Conservation (phyloP, 2,329 filamentous ascomycete genomes). For the Microsporum ferrugineum region DNA sequence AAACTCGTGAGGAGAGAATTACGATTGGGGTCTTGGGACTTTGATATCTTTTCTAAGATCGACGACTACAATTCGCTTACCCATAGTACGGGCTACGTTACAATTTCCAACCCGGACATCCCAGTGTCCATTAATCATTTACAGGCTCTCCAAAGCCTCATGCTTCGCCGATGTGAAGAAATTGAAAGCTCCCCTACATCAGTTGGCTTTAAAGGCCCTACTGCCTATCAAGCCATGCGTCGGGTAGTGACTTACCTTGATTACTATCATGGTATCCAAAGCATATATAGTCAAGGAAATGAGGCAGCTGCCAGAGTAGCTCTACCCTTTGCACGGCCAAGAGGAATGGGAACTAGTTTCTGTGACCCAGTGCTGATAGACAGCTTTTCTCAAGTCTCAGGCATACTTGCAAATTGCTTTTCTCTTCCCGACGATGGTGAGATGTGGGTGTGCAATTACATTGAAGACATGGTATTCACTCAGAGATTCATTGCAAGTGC, state of each 20-base stretch:
- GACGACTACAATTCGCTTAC: background rate
- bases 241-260: constrained; percentile 3
- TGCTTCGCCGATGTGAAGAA: background rate
- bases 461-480: background rate
- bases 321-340: background rate
- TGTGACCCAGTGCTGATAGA: background rate
- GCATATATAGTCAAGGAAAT: background rate
- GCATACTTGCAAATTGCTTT: background rate
- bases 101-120: background rate
- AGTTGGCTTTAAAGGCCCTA: background rate
- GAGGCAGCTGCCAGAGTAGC: background rate
- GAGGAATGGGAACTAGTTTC: background rate
- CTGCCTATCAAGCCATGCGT: background rate
- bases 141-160: background rate
- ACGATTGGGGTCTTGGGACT: background rate
- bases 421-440: background rate
- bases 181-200: background rate
- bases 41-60: background rate
- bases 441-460: constrained; percentile 3
- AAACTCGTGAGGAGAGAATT: background rate
- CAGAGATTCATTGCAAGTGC: background rate
- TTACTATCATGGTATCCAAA: constrained; percentile 3
- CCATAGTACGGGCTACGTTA: background rate
- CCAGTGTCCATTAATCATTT: background rate
- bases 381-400: constrained; percentile 3